phyloP scores from a whole-genome alignment of 306 rosid genomes.

The Ziziphus jujuba region DNA sequence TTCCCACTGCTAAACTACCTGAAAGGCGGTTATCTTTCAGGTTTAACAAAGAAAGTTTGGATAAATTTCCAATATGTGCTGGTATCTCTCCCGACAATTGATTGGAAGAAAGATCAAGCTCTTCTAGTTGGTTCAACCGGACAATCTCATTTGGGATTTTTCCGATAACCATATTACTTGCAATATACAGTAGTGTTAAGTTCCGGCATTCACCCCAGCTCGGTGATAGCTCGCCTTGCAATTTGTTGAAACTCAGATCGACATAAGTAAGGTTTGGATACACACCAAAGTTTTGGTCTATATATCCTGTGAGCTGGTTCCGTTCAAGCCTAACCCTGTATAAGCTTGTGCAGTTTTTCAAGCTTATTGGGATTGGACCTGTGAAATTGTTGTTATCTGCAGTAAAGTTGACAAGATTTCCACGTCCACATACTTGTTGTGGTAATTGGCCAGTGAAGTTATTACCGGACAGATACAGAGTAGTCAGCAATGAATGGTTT shows the following conservation, averaged over 20 bases:
- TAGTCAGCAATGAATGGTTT: constrained; percentile 43
- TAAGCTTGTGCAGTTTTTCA: constrained; percentile 39
- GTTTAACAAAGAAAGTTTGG: too few species aligned
- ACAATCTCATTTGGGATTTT: constrained; percentile 44
- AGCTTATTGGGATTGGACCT: constrained; percentile 47
- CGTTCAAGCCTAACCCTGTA: constrained; percentile 44
- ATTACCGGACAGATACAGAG: constrained; percentile 49
- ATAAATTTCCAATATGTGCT: too few species aligned
- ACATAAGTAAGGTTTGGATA: too few species aligned
- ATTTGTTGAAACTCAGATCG: too few species aligned
- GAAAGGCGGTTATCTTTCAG: constrained; percentile 45
- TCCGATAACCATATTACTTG: constrained; percentile 41
- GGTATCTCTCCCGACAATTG: constrained; percentile 50
- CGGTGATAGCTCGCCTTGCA: too few species aligned
- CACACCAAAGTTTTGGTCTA: too few species aligned
- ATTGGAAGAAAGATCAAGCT: constrained; percentile 44
- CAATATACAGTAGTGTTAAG: constrained; percentile 22
- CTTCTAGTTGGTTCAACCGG: constrained; percentile 22
- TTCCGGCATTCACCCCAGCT: too few species aligned
- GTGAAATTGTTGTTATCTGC: constrained; percentile 45
- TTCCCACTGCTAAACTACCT: constrained; percentile 37
- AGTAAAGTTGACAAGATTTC: constrained; percentile 46
- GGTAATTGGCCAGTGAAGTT: constrained; percentile 52
- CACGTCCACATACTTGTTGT: constrained; percentile 46
- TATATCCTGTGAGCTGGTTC: too few species aligned